Percentiles rank a stretch among this genome's conserved stretches.
phyloP scores from a whole-genome alignment of 331 rosid genomes.

The Malus hybrid region DNA sequence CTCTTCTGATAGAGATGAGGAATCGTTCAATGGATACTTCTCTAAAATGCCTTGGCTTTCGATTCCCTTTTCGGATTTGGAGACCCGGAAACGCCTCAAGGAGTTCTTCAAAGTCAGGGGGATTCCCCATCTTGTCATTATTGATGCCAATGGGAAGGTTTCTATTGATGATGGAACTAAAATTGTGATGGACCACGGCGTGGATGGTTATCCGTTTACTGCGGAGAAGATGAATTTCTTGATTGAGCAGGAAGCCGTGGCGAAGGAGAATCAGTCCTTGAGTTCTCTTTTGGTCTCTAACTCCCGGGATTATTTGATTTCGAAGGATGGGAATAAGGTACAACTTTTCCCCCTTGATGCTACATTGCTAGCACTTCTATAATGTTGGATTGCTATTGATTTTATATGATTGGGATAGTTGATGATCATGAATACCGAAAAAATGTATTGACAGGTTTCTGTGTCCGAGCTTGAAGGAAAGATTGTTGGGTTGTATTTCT shows the following conservation, averaged over 20 bases:
- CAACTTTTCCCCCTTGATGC: neutral
- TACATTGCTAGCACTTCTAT: neutral
- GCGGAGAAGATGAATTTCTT: constrained; percentile 31
- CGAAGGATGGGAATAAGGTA: constrained; percentile 35
- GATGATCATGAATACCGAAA: neutral
- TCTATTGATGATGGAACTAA: constrained; percentile 18
- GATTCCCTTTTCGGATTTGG: constrained; percentile 29
- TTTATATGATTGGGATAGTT: neutral
- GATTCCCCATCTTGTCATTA: constrained; percentile 34
- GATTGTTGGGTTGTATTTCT: constrained; percentile 36
- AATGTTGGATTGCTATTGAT: neutral
- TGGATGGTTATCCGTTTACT: constrained; percentile 36
- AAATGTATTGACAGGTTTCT: constrained; percentile 20
- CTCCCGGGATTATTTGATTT: constrained; percentile 31
- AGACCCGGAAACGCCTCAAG: constrained; percentile 21
- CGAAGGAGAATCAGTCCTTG: constrained; percentile 31
- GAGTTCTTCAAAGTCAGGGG: constrained; percentile 37
- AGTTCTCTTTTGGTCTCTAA: constrained; percentile 34
- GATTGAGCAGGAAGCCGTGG: constrained; percentile 25
- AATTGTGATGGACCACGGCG: constrained; percentile 33
- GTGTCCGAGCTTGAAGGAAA: constrained; percentile 51
- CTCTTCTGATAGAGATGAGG: constrained; percentile 34
- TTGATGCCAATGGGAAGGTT: constrained; percentile 31
- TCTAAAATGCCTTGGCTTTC: constrained; percentile 50
- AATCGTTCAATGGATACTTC: constrained; percentile 28